Conservation (phyloP, 257 asterid genomes). For the Solanum dulcamara region DNA sequence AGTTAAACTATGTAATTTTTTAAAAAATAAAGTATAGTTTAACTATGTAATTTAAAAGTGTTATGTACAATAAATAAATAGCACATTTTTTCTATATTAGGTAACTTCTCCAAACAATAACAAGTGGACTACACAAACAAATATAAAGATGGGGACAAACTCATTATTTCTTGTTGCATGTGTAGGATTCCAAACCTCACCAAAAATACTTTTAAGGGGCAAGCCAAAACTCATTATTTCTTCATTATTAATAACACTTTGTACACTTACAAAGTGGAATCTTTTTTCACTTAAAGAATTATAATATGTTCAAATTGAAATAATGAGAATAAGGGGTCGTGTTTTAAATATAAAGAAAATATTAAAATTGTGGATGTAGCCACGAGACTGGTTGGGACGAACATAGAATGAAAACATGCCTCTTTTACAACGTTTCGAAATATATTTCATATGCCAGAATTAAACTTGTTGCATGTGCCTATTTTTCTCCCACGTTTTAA, state of each 20-base stretch:
- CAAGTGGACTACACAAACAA: not conserved
- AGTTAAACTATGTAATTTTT: no score
- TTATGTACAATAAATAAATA: no score
- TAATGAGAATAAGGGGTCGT: not conserved
- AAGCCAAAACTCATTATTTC: not conserved
- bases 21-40: no score
- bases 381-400: slow-evolving; percentile 18
- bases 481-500: not conserved
- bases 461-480: not conserved
- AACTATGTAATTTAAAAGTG: no score
- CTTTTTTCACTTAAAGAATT: not conserved
- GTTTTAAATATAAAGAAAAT: not conserved
- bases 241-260: not conserved
- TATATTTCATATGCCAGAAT: not conserved
- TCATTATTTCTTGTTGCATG: no score
- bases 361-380: not conserved
- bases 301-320: not conserved
- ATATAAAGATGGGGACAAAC: not conserved
- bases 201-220: not conserved
- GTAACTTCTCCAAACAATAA: no score
- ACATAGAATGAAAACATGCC: slow-evolving; percentile 1
- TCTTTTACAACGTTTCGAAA: not conserved
- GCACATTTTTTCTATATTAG: no score
- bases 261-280: not conserved
- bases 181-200: not conserved